Base-by-base conservation (phyloP, 2,329 filamentous ascomycete species). In the Ascochyta clinopodiicola region DNA sequence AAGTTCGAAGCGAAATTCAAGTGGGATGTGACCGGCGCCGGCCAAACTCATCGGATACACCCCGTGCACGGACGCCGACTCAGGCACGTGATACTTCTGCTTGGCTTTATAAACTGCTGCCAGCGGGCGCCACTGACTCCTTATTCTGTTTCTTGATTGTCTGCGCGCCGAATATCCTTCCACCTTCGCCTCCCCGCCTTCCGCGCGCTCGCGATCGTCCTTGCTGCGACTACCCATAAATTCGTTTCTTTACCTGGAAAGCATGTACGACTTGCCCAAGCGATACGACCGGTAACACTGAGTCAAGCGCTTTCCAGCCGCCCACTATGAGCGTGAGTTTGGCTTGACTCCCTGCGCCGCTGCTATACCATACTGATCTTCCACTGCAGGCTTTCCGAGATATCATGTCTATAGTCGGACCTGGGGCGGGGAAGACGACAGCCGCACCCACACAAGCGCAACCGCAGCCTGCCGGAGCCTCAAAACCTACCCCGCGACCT, bases 241-340 rank as follows among this genome's bases (percentile, higher is more conserved):
- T 12, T 21, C 21, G 43, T 53, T 57, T 45, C 22, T 47, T 22
- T 38, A 42, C 57, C 51, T 54, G 64, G 64, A 65, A 72, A 70
- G 70, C 67, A 74, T 74, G 73, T 68, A 52, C 68, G 64, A 70
- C 64, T 68, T 68, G 63, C 61, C 60, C 50, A 69, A 67, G 59
- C 67, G 64, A 69, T 63, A 67, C 65, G 71, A 69, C 68, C 67
- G 69, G 71, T 68, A 71, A 64, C 63, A 64, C 71, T 75, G 71
- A 75, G 71, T 73, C 70, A 72, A 71, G 59, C 56, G 59, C 51
- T 66, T 65, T 61, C 62, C 56, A 64, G 56, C 58, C 57, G 61
- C 66, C 61, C 66, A 71, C 57, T 51, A 77, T 77, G 75, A 76
- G 69, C 60, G 75, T 77, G 62, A 73, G 75, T 70, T 38, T 51